Base-by-base conservation (phyloP, 192 early-diverging fungal genomes). In the Spinellus fusiger region DNA sequence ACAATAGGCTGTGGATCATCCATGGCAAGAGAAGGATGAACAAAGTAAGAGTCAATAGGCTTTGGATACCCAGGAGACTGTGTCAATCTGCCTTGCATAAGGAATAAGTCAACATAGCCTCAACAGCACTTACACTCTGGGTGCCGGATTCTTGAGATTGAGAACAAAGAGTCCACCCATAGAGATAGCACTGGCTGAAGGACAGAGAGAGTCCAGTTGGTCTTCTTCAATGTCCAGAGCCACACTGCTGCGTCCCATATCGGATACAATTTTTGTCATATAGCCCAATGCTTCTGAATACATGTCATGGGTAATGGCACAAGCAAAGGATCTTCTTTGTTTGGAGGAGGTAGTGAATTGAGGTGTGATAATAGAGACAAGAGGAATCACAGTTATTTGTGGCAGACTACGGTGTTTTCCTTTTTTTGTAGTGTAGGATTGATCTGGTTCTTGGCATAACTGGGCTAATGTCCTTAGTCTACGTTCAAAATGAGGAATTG, bases 401-500 rank as follows among this genome's bases (percentile, higher is more conserved):
- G n/a, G 23, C 46, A 7, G 34, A 27, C 25, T 34, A 13, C 0
- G n/a, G 5, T 55, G 25, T 2, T 27, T 51, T 23, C 49, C 49
- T 51, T 5, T 51, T 51, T 18, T 16, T 23, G 20, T 51, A 4
- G n/a, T 31, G 27, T 5, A 8, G 28, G 23, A n/a, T 23, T 31
- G 44, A 13, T 61, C 52, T 3, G 61, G 60, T 51, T 64, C 57
- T 29, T 64, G 61, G 26, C 71, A 73, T 5, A 73, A 22, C 25
- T 73, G 65, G 9, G 61, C 51, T 35, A 73, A 22, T 13, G 71
- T 60, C 2, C 71, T 61, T 18, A 73, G 35, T 27, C 61, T 62
- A 1, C 65, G 50, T 50, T 73, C 71, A 29, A 67, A 60, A 33
- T 59, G 65, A 22, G 62, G 40, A 0, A 68, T 53, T 6, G 71